Conservation (phyloP, 2,329 filamentous ascomycete genomes). For the Ophiostoma sp. region DNA sequence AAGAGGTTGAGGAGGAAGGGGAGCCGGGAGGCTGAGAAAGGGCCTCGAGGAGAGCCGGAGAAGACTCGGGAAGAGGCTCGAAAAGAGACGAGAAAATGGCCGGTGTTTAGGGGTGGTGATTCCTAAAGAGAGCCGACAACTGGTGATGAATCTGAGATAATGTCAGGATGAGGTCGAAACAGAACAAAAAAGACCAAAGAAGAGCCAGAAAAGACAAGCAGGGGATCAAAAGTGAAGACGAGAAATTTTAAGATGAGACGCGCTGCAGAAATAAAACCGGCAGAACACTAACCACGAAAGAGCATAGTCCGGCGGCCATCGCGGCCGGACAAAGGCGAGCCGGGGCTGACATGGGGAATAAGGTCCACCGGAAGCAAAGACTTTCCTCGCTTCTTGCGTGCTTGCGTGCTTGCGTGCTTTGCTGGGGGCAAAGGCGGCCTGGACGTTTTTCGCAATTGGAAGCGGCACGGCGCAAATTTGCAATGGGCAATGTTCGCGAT, state of each 20-base stretch:
- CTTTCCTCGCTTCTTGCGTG: background rate
- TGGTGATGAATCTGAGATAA: background rate
- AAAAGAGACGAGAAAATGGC: background rate
- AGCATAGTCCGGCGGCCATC: constrained; percentile 23
- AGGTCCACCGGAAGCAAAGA: constrained; percentile 2
- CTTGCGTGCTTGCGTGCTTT: constrained; percentile 2
- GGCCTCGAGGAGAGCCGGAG: background rate
- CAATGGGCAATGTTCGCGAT: constrained; percentile 26
- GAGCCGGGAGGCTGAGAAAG: background rate
- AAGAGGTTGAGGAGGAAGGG: background rate
- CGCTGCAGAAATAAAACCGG: constrained; percentile 16
- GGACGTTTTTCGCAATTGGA: constrained; percentile 16
- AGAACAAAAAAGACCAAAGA: background rate
- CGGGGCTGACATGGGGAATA: constrained; percentile 8
- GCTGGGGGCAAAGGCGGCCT: constrained; percentile 5
- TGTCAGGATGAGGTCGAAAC: background rate
- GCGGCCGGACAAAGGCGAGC: constrained; percentile 16
- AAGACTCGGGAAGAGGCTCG: background rate
- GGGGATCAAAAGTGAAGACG: constrained; percentile 4
- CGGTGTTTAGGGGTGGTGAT: background rate
- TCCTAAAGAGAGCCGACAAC: background rate
- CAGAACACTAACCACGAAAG: background rate
- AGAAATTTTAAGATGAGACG: constrained; percentile 19
- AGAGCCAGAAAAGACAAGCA: constrained; percentile 3
- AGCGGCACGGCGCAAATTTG: constrained; percentile 21